Percentiles rank a stretch among this genome's conserved stretches.
These are phyloP conservation scores for Ceratocystis diversiconidia DNA, from an alignment of 2,329 filamentous ascomycete species.

Conservation along the genomic window DNA sequence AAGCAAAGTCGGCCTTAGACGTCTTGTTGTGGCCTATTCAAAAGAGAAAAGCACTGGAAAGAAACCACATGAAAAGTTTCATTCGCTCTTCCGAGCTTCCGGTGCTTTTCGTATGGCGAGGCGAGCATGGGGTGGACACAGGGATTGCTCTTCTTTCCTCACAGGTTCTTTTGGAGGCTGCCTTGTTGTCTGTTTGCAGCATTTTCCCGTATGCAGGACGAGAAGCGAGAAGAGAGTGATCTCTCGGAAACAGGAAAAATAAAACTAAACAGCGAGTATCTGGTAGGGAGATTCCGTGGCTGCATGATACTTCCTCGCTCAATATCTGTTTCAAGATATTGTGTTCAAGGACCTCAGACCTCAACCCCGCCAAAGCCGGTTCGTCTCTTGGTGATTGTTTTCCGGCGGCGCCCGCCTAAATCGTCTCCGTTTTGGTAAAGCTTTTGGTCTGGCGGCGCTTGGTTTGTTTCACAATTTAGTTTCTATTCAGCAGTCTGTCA, in stretches of 20 bases:
- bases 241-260: not conserved
- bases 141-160: not conserved
- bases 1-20: not conserved
- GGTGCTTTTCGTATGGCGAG: not conserved
- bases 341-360: not conserved
- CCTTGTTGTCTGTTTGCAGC: not conserved
- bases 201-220: not conserved
- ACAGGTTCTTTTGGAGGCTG: too few species aligned
- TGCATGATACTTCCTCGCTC: not conserved
- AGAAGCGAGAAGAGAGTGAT: not conserved
- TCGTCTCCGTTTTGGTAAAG: too few species aligned
- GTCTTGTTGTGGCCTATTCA: not conserved
- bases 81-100: not conserved
- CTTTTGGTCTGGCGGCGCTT: too few species aligned
- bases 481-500: too few species aligned
- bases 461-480: too few species aligned
- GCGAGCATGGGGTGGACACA: too few species aligned
- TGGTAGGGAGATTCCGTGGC: not conserved
- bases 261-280: not conserved
- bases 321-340: not conserved
- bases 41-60: not conserved
- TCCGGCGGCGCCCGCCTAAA: not conserved
- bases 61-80: not conserved
- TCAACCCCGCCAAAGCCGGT: not conserved
- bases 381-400: not conserved